Evolutionary conservation across 768 basidiomycete species (phyloP).

Genomic region (Suillus sp.): DNA sequence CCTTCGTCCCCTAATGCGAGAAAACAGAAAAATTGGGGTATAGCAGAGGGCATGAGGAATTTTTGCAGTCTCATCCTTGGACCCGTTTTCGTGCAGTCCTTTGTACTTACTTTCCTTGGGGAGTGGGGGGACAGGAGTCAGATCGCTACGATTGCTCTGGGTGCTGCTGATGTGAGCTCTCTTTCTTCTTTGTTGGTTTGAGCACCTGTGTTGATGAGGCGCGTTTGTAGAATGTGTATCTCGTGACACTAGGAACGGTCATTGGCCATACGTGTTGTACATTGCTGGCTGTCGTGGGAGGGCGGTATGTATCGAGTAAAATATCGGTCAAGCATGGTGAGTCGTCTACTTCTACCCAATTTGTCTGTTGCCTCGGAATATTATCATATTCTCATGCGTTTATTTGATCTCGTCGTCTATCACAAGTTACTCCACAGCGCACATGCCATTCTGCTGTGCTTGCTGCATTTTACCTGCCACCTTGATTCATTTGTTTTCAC

Average conservation of each 20-base stretch:
- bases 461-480: constrained; percentile 58
- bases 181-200: neutral
- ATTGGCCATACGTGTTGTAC: constrained; percentile 88
- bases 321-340: constrained; percentile 74
- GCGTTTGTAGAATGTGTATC: constrained; percentile 76
- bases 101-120: constrained; percentile 94
- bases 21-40: neutral
- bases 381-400: constrained; percentile 74
- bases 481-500: constrained; percentile 76
- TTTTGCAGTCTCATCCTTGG: constrained; percentile 82
- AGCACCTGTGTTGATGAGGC: neutral
- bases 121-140: constrained; percentile 85
- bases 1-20: constrained; percentile 16
- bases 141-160: constrained; percentile 82
- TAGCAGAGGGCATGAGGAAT: constrained; percentile 73
- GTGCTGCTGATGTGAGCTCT: constrained; percentile 24
- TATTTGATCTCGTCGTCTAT: constrained; percentile 58
- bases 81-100: constrained; percentile 88
- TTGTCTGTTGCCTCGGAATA: constrained; percentile 28
- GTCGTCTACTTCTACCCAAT: neutral
- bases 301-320: constrained; percentile 89
- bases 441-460: constrained; percentile 64
- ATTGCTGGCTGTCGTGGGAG: constrained; percentile 87
- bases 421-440: constrained; percentile 51
- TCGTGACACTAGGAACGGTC: constrained; percentile 90